Evolutionary conservation across 164 flowering plant species (phyloP), one percentile per base, ranked within the genome.

Genomic region (Chloranthus sessilifolius): DNA sequence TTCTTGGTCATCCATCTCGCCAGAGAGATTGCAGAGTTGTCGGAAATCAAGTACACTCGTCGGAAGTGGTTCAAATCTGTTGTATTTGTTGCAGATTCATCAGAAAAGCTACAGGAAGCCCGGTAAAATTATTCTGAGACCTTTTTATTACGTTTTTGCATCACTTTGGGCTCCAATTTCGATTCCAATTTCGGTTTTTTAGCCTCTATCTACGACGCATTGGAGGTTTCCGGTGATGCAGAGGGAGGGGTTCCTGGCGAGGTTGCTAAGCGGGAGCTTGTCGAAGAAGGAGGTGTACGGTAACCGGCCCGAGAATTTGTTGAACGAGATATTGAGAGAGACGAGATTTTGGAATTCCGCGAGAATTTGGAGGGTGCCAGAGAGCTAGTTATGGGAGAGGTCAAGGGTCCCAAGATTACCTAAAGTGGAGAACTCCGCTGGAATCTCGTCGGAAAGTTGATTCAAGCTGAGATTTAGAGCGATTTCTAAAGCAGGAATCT

Each of bases 381-480:
- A 43, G 41, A 94, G 79, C 27, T 63, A 63, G 78, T 94, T 94
- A 71, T 77, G 83, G 15, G 99, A 89, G 40, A 92, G 61, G 43
- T 92, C 99, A 53, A 92, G 86, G 27, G 73, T 58, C 34, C 74
- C 89, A 10, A 92, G 78, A 65, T 82, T 84, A 45, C 15, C 64
- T 1, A 88, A 81, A 8, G 74, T 54, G 21, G 86, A 64, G 63
- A 86, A 78, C 41, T 80, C 67, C 0, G 63, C 1, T 38, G 96
- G 95, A 47, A 86, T 78, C 42, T 64, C 48, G 6, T 97, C 97
- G 0, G 88, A 71, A 31, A 92, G 70, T 10, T 60, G 74, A 64
- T 89, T 88, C 39, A 60, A 75, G 77, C 99, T 92, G 16, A 92
- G 83, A 52, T 92, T 86, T 38, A 92, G 78, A 37, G 95, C 68